Percentiles rank a stretch among this genome's conserved stretches.
These are phyloP conservation scores for Pyrenochaeta sp. DNA, from an alignment of 2,329 filamentous ascomycete species.

Conservation along the genomic window DNA sequence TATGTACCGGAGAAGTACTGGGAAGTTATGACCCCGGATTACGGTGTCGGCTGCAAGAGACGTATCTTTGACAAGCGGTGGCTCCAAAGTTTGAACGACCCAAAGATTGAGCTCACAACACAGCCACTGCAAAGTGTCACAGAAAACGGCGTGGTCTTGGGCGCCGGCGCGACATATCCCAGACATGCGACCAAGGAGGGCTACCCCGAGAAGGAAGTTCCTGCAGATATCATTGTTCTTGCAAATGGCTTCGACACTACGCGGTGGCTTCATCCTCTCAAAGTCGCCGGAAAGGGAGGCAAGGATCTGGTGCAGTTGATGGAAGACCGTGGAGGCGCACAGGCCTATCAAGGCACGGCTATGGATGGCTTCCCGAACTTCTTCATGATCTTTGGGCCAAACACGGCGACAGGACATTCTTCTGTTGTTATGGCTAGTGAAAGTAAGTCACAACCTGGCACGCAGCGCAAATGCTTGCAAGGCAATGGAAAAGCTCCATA, in stretches of 20 bases:
- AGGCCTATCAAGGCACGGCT: constrained; percentile 67
- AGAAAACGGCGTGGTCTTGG: constrained; percentile 59
- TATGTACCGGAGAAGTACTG: constrained; percentile 67
- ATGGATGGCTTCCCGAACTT: constrained; percentile 69
- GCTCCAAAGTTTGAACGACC: constrained; percentile 60
- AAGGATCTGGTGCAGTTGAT: constrained; percentile 64
- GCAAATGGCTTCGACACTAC: constrained; percentile 70
- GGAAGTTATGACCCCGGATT: constrained; percentile 69
- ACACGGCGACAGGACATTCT: constrained; percentile 69
- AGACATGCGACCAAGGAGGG: constrained; percentile 44
- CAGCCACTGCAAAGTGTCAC: constrained; percentile 60
- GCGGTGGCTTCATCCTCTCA: constrained; percentile 62
- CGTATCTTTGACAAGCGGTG: constrained; percentile 68
- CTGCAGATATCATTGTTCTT: constrained; percentile 68
- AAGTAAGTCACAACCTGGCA: constrained; percentile 38
- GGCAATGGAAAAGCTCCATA: too few relatives aligned
- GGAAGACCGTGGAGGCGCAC: constrained; percentile 66
- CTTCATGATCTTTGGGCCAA: constrained; percentile 71
- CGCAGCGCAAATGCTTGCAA: neutral
- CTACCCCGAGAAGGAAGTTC: constrained; percentile 52
- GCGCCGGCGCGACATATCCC: constrained; percentile 60
- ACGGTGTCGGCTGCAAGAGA: constrained; percentile 70
- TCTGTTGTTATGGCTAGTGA: constrained; percentile 68
- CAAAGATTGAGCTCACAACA: constrained; percentile 64
- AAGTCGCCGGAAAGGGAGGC: constrained; percentile 61